A percentile compares a stretch with the other conserved stretches of the same genome.
phyloP scores from a whole-genome alignment of 163 green algal genomes.

The Smithsoniella earleae region DNA sequence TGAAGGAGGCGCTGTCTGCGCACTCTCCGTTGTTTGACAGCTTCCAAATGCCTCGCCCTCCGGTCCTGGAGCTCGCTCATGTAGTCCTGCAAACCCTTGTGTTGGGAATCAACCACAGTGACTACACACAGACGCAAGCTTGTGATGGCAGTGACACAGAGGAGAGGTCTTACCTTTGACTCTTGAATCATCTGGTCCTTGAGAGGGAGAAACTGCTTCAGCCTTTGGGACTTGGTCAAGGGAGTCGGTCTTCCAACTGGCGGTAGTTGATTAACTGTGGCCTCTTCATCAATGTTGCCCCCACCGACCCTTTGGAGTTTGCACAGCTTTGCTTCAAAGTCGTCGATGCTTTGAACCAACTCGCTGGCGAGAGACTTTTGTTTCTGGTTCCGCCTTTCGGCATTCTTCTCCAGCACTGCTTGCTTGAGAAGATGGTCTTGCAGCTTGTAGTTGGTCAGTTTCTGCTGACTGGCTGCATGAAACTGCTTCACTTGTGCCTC shows the following conservation, averaged over 20 bases:
- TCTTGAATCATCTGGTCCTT: too few relatives aligned
- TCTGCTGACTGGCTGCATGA: not conserved
- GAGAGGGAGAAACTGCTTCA: conserved; percentile 24
- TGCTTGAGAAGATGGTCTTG: not conserved
- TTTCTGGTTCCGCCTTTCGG: not conserved
- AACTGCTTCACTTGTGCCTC: not conserved
- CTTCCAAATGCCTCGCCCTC: conserved; percentile 39
- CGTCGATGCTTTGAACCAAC: conserved; percentile 51
- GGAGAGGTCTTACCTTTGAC: too few relatives aligned
- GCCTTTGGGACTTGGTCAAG: conserved; percentile 37
- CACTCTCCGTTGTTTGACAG: conserved; percentile 47
- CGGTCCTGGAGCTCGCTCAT: conserved; percentile 43
- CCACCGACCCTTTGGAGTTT: too few relatives aligned
- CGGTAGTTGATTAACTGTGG: too few relatives aligned
- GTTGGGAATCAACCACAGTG: too few relatives aligned
- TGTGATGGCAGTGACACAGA: too few relatives aligned
- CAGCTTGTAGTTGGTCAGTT: not conserved
- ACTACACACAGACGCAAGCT: too few relatives aligned
- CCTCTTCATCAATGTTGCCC: too few relatives aligned
- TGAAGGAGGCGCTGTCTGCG: conserved; percentile 36
- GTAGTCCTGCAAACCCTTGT: conserved; percentile 45
- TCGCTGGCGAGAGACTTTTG: conserved; percentile 41
- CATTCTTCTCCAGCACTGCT: conserved; percentile 11
- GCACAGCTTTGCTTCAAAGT: conserved; percentile 67
- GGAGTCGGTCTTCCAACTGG: conserved; percentile 39